These are phyloP conservation scores for Exobasidium rhododendri DNA, from an alignment of 1,284 basidiomycete species.

Conservation along the genomic window DNA sequence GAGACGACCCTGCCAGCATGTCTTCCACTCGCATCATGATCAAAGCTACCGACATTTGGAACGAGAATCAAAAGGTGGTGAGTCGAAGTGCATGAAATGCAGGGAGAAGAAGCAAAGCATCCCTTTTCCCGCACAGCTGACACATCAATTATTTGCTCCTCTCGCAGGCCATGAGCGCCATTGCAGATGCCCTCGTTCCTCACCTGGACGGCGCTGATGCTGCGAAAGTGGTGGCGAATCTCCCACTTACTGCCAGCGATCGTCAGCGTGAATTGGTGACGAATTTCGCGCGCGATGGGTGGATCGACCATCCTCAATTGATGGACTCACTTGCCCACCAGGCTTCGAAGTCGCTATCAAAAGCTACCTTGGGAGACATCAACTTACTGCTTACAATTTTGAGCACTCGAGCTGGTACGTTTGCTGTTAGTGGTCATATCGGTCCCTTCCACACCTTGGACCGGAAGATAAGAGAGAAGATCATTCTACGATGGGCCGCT, in stretches of 20 bases:
- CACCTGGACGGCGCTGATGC: slow-evolving; percentile 37
- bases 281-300: slow-evolving; percentile 39
- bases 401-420: slow-evolving; percentile 40
- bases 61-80: slow-evolving; percentile 1
- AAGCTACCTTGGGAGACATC: slow-evolving; percentile 31
- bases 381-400: slow-evolving; percentile 40
- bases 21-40: neutral
- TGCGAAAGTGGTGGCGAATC: slow-evolving; percentile 33
- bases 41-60: slow-evolving; percentile 8
- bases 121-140: neutral
- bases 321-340: slow-evolving; percentile 45
- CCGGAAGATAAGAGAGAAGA: slow-evolving; percentile 23
- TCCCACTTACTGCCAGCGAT: slow-evolving; percentile 35
- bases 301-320: slow-evolving; percentile 33
- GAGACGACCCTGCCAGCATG: too few relatives aligned
- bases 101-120: neutral
- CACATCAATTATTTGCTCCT: neutral
- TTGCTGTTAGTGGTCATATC: slow-evolving; percentile 42
- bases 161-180: slow-evolving; percentile 33
- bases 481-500: slow-evolving; percentile 35
- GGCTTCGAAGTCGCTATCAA: slow-evolving; percentile 32
- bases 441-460: slow-evolving; percentile 45
- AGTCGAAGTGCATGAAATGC: too few relatives aligned
- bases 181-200: slow-evolving; percentile 48
- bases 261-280: slow-evolving; percentile 38